Conservation (phyloP, 169 alveolate species). For the Babesia microti region DNA sequence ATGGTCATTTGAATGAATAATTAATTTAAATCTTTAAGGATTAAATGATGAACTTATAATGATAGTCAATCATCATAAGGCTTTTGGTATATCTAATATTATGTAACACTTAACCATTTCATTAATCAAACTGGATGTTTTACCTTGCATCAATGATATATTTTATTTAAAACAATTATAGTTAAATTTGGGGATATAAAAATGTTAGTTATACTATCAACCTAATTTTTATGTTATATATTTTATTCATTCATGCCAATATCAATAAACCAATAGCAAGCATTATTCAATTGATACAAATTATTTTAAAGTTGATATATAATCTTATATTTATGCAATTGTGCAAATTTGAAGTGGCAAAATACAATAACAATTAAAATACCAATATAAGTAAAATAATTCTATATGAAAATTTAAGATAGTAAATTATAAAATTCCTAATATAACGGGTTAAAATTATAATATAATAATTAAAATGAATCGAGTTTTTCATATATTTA, state of each 20-base stretch:
- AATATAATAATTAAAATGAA: not conserved
- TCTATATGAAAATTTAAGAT: not conserved
- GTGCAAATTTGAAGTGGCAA: not conserved
- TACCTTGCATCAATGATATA: not conserved
- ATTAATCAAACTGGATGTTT: not conserved
- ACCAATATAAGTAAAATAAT: not conserved
- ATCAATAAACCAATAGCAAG: not conserved
- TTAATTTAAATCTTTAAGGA: not conserved
- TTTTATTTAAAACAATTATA: not conserved
- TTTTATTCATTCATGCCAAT: not conserved
- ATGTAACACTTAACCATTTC: not conserved
- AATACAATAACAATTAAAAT: not conserved
- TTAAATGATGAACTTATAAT: slow-evolving; percentile 1
- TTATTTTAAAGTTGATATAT: not conserved
- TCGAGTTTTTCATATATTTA: not conserved
- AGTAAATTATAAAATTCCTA: not conserved
- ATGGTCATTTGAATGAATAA: too few relatives aligned
- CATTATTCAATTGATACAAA: not conserved
- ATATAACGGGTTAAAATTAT: not conserved
- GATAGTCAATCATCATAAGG: not conserved
- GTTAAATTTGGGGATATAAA: not conserved
- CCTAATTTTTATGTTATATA: not conserved
- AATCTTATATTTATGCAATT: not conserved
- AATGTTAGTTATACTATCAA: not conserved
- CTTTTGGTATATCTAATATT: not conserved